These are phyloP conservation scores for Ustilago trichophora DNA, from an alignment of 1,284 basidiomycete genomes.

Conservation along the genomic window DNA sequence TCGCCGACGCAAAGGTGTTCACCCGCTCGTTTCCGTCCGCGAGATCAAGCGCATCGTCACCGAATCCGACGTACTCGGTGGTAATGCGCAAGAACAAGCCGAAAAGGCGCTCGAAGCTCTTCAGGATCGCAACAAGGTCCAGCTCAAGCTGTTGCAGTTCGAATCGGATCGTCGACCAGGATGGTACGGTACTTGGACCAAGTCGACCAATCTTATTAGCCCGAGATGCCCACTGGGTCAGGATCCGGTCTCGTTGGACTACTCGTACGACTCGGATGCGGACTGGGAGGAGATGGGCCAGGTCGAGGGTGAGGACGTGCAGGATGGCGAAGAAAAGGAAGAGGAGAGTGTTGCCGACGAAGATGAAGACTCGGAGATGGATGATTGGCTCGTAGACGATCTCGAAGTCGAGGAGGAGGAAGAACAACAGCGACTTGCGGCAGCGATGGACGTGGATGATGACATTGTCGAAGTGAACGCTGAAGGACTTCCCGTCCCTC, in stretches of 20 bases:
- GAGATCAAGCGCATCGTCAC: constrained; percentile 63
- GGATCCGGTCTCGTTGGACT: constrained; percentile 63
- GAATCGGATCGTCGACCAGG: constrained; percentile 60
- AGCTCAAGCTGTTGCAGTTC: constrained; percentile 63
- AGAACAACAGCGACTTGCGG: constrained; percentile 18
- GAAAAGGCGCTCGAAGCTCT: constrained; percentile 51
- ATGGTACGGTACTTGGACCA: constrained; percentile 64
- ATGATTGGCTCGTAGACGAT: constrained; percentile 65
- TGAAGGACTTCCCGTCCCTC: constrained; percentile 25
- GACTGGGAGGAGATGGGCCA: constrained; percentile 64
- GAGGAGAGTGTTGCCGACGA: constrained; percentile 46
- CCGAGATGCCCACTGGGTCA: constrained; percentile 59
- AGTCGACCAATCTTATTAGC: constrained; percentile 58
- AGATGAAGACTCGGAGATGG: constrained; percentile 63
- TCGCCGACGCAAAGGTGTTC: constrained; percentile 41
- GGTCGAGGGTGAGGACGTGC: constrained; percentile 60
- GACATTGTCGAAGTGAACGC: constrained; percentile 48
- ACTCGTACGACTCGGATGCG: constrained; percentile 63
- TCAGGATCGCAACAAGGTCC: constrained; percentile 55
- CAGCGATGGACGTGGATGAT: constrained; percentile 29
- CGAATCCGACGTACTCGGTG: constrained; percentile 62
- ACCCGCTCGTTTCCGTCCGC: constrained; percentile 55
- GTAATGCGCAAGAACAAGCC: constrained; percentile 56
- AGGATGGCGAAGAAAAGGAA: constrained; percentile 54
- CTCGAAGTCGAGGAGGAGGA: constrained; percentile 61